Evolutionary conservation across 2,329 filamentous ascomycete species (phyloP), one percentile per base, ranked within the genome.

Genomic region (Sporothrix pallida): DNA sequence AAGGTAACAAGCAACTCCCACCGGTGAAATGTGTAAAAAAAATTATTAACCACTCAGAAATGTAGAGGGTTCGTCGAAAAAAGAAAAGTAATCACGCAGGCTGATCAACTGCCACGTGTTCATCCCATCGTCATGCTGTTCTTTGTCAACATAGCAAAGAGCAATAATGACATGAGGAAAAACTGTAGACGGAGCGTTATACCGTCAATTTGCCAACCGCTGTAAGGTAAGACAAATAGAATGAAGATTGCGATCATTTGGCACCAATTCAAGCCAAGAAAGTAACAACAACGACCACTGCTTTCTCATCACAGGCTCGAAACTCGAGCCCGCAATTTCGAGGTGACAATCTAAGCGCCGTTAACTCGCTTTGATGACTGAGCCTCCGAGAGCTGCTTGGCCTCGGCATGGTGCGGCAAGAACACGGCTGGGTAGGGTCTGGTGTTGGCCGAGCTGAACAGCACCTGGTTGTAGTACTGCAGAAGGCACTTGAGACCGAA

Each of bases 401-500:
- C 80, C 70, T 81, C 78, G 8, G 76, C 70, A 70, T 76, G 77
- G 68, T 81, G 80, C 9, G 76, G 70, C 17, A 75, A 74, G 72
- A 81, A 78, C 23, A 80, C 77, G 26, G 77, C 75, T 2, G 79
- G 80, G 44, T 78, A 77, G 0, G 78, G 76, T 42, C 78, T 78
- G 6, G 78, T 75, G 69, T 76, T 77, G 13, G 60, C 75, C 9
- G 77, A 75, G 65, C 70, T 76, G 54, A 76, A 71, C 48, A 81
- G 70, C 31, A 82, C 71, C 31, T 74, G 77, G 50, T 79, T 86
- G 80, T 93, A 93, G 81, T 90, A 93, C 65, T 87, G 87, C 77
- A 92, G 83, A 72, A 94, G 83, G 79, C 87, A 87, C 74, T 85
- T 85, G 79, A 92, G 83, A 68, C 92, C 92, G 76, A 83, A 83